Evolutionary conservation across 257 asterid species (phyloP).

Genomic region (Oldenlandia corymbosa): DNA sequence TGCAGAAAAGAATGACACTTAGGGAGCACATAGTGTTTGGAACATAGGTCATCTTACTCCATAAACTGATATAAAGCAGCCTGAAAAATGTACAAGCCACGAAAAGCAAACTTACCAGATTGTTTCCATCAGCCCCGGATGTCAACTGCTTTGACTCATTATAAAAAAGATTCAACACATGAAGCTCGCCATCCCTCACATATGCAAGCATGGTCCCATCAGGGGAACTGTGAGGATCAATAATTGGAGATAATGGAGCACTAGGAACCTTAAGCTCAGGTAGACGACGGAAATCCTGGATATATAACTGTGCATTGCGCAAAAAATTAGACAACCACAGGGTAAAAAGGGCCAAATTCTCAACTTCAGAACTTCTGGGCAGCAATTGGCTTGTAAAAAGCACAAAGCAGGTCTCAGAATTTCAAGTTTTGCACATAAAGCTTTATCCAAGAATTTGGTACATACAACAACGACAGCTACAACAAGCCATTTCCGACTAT

Average conservation of each 20-base stretch:
- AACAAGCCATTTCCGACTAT: too few relatives aligned
- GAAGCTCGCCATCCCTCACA: constrained; percentile 72
- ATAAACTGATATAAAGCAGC: background rate
- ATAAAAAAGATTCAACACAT: constrained; percentile 46
- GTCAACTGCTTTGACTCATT: constrained; percentile 65
- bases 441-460: background rate
- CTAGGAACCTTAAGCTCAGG: constrained; percentile 65
- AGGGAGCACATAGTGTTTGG: background rate
- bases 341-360: background rate
- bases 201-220: constrained; percentile 84
- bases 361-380: background rate
- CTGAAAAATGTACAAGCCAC: constrained; percentile 7
- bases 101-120: constrained; percentile 39
- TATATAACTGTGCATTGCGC: constrained; percentile 55
- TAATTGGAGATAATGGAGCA: constrained; percentile 58
- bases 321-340: constrained; percentile 18
- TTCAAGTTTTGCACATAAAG: background rate
- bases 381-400: background rate
- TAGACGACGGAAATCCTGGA: constrained; percentile 47
- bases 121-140: constrained; percentile 52
- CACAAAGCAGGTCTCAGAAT: background rate
- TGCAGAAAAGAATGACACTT: background rate
- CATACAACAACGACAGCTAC: too few relatives aligned
- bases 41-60: background rate
- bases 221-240: constrained; percentile 89